phyloP scores from a whole-genome alignment of 768 basidiomycete species.

The Panaeolus cyanescens region DNA sequence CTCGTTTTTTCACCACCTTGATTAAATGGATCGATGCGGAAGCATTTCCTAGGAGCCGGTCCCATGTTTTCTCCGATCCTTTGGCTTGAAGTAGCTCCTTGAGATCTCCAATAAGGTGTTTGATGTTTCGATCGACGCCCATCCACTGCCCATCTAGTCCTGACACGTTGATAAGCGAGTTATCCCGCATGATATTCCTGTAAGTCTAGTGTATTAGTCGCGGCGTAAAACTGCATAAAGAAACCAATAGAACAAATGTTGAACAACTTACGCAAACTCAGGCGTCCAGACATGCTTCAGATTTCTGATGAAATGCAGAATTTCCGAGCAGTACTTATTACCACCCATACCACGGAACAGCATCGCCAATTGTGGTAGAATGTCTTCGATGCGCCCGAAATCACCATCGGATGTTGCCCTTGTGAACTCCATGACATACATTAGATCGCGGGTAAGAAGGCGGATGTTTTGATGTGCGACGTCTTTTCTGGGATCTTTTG shows the following conservation, averaged over 20 bases:
- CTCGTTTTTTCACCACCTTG: slow-evolving; percentile 25
- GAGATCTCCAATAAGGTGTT: slow-evolving; percentile 34
- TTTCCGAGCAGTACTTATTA: slow-evolving; percentile 32
- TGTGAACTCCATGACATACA: slow-evolving; percentile 29
- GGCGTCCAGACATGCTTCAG: slow-evolving; percentile 34
- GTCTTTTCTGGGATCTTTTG: too few species aligned
- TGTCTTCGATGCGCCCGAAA: slow-evolving; percentile 32
- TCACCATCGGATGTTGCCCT: slow-evolving; percentile 29
- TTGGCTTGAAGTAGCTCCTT: slow-evolving; percentile 31
- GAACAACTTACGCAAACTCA: slow-evolving; percentile 26
- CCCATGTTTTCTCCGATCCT: slow-evolving; percentile 30
- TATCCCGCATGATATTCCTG: slow-evolving; percentile 38
- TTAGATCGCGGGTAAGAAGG: slow-evolving; percentile 28
- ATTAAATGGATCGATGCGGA: slow-evolving; percentile 26
- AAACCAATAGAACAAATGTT: not conserved
- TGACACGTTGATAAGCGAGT: slow-evolving; percentile 32
- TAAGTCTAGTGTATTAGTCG: too few species aligned
- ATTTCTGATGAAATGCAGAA: slow-evolving; percentile 28
- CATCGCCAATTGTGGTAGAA: slow-evolving; percentile 23
- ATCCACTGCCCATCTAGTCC: slow-evolving; percentile 34
- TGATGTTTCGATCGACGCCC: slow-evolving; percentile 37
- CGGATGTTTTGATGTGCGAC: too few species aligned
- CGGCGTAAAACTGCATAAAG: too few species aligned
- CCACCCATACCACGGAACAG: slow-evolving; percentile 32
- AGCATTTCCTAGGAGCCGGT: slow-evolving; percentile 28